Conservation (phyloP, 2,329 filamentous ascomycete genomes). For the Didymella arachidicola region DNA sequence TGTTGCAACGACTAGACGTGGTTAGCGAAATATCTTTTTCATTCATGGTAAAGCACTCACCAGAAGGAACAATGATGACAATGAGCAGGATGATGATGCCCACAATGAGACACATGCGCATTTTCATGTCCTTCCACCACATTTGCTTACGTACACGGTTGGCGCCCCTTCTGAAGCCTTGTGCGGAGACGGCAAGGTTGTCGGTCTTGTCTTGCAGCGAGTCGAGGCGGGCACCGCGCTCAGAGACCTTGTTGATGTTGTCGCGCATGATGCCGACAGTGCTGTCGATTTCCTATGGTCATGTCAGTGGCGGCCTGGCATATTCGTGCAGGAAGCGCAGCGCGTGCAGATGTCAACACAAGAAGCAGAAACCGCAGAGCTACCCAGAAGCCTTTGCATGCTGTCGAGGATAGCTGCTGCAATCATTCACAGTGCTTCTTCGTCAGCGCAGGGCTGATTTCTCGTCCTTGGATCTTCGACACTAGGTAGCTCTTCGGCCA, state of each 20-base stretch:
- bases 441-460: constrained; percentile 21
- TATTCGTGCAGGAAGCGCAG: not conserved
- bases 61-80: constrained; percentile 91
- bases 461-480: constrained; percentile 23
- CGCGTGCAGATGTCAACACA: not conserved
- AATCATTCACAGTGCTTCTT: constrained; percentile 1
- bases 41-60: constrained; percentile 61
- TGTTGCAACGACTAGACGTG: constrained; percentile 37
- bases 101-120: constrained; percentile 94
- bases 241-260: constrained; percentile 95
- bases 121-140: constrained; percentile 99
- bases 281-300: constrained; percentile 90
- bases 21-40: constrained; percentile 18
- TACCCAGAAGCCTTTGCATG: not conserved
- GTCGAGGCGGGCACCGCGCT: constrained; percentile 89
- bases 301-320: constrained; percentile 11
- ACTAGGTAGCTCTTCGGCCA: constrained; percentile 7
- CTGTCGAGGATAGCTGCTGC: not conserved
- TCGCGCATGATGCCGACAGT: constrained; percentile 95
- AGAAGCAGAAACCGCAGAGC: not conserved
- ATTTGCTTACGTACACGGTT: constrained; percentile 93
- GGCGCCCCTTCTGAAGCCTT: constrained; percentile 94
- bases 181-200: constrained; percentile 89
- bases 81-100: constrained; percentile 91
- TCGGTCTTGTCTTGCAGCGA: constrained; percentile 91